These are phyloP conservation scores for Aspergillus terreus DNA, from an alignment of 2,329 filamentous ascomycete genomes.

Conservation along the genomic window DNA sequence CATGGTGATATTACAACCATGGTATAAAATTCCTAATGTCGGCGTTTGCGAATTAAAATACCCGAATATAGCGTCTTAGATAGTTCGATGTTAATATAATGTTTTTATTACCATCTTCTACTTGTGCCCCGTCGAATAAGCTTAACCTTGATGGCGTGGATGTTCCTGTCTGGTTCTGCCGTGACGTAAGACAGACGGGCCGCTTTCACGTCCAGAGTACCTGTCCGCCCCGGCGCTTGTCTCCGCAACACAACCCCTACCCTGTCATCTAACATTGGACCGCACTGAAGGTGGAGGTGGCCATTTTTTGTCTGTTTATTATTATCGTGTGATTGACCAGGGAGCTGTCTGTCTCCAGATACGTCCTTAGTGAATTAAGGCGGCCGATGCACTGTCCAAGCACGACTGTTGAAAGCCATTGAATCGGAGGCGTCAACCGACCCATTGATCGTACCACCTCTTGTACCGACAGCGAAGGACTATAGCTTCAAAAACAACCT, in stretches of 20 bases:
- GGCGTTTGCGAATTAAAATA: slow-evolving; percentile 8
- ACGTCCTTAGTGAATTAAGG: too few relatives aligned
- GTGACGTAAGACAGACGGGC: slow-evolving; percentile 7
- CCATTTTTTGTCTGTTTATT: too few relatives aligned
- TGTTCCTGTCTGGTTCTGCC: not conserved
- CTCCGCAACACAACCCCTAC: not conserved
- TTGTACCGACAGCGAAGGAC: too few relatives aligned
- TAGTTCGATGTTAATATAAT: slow-evolving; percentile 17
- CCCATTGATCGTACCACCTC: too few relatives aligned
- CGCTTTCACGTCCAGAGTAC: not conserved
- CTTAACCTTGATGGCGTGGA: not conserved
- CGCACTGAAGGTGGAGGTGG: too few relatives aligned
- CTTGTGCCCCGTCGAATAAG: not conserved
- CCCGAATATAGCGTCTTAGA: slow-evolving; percentile 17
- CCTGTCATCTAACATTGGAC: not conserved
- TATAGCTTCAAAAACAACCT: not conserved
- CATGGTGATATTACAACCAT: too few relatives aligned
- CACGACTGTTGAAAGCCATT: too few relatives aligned
- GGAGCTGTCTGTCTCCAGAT: too few relatives aligned
- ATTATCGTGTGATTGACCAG: too few relatives aligned
- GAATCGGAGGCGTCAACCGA: too few relatives aligned
- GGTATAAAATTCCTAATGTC: too few relatives aligned
- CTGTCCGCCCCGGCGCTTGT: not conserved
- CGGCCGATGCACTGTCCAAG: too few relatives aligned
- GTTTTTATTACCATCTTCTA: slow-evolving; percentile 7